Percentiles rank a stretch among this genome's conserved stretches.
phyloP scores from a whole-genome alignment of 1,284 basidiomycete species.

The Pseudozyma flocculosa region DNA sequence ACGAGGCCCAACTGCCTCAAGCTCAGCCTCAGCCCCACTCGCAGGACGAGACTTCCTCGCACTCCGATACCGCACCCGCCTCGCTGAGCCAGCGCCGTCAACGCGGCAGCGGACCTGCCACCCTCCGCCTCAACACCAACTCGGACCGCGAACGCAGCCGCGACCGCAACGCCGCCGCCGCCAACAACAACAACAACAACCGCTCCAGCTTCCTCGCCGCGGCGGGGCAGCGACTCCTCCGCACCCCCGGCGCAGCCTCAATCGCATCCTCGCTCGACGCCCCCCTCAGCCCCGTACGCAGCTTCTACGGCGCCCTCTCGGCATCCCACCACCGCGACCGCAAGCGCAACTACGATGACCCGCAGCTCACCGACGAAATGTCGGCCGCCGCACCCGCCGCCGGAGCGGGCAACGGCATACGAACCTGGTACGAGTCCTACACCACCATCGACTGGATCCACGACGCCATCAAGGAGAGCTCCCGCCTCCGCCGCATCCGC shows the following conservation, averaged over 20 bases:
- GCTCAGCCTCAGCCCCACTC: no score
- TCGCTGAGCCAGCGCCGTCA: no score
- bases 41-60: no score
- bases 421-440: conserved; percentile 52
- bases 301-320: conserved; percentile 18
- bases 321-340: conserved; percentile 6
- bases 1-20: no score
- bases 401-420: conserved; percentile 27
- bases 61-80: no score
- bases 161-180: no score
- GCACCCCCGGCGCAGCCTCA: conserved; percentile 6
- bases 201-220: no score
- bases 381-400: conserved; percentile 17
- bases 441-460: conserved; percentile 59
- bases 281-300: conserved; percentile 25
- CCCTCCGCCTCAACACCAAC: no score
- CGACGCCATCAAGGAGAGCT: conserved; percentile 59
- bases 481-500: conserved; percentile 55
- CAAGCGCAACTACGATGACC: conserved; percentile 29
- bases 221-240: no score
- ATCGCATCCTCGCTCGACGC: conserved; percentile 15
- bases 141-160: no score
- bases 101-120: no score
- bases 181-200: no score
- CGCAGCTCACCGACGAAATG: conserved; percentile 28